A percentile compares a stretch with the other conserved stretches of the same genome.
phyloP scores from a whole-genome alignment of 1,284 basidiomycete species.

The Apiotrichum sp. region DNA sequence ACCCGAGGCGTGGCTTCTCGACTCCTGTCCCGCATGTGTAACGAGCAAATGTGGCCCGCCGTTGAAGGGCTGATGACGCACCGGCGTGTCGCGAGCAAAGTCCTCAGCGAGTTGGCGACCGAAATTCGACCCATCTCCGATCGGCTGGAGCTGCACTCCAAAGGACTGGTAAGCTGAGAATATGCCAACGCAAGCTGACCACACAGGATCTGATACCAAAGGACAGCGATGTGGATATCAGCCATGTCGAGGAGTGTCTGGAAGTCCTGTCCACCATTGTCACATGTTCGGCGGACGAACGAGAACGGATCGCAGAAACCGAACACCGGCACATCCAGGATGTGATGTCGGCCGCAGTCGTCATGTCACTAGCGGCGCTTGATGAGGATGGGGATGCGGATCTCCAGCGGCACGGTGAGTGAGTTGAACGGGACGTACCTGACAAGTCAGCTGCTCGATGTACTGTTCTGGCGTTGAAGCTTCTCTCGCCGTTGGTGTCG shows the following conservation, averaged over 20 bases:
- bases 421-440: too few species aligned
- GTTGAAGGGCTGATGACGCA: not conserved
- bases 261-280: not conserved
- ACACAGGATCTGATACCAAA: constrained; percentile 9
- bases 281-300: not conserved
- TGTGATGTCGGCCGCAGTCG: not conserved
- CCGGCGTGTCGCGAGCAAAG: not conserved
- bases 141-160: constrained; percentile 26
- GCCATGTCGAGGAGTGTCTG: constrained; percentile 7
- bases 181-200: not conserved
- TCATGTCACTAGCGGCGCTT: constrained; percentile 1
- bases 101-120: constrained; percentile 6
- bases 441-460: constrained; percentile 4
- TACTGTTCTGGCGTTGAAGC: constrained; percentile 4
- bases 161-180: constrained; percentile 23
- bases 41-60: not conserved
- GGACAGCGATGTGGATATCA: constrained; percentile 3
- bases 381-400: not conserved
- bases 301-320: not conserved
- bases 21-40: constrained; percentile 9
- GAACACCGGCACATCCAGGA: not conserved
- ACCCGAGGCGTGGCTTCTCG: constrained; percentile 21
- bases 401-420: constrained; percentile 3
- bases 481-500: constrained; percentile 4
- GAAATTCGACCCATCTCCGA: constrained; percentile 12